Evolutionary conservation across 2,329 filamentous ascomycete genomes (phyloP), one percentile per base, ranked within the genome.

Genomic region (Aspergillus hortae): DNA sequence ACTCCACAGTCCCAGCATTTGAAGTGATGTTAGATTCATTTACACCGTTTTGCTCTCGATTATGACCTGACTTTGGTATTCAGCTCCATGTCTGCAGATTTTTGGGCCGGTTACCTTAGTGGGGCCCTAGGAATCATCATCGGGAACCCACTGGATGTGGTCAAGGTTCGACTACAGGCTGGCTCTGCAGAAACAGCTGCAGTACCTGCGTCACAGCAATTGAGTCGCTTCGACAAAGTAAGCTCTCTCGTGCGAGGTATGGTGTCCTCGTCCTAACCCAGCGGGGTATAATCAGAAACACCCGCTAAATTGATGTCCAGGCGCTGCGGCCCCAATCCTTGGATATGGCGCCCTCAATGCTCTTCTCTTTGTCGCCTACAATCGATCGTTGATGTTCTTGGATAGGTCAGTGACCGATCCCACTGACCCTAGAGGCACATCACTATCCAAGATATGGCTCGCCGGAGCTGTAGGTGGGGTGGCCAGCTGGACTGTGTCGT

Each of bases 271-370:
- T 27, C 23, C 30, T 19, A 21, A 23, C 49, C 33, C 1, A 40
- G 15, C 10, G 3, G 25, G 21, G 52, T 23, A 12, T n/a, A 19
- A 33, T 23, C 30, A 36, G 41, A 25, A 41, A 40, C 35, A 17
- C 46, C 17, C 23, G 43, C 51, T 61, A 25, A 62, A 33, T 41
- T 5, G 17, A 15, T n/a, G 21, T 40, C 25, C 65, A 77, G 92
- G 92, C 56, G 84, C 88, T 10, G 88, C 92, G 21, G 91, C 91
- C 33, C 92, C 92, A 0, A 86, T 96, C 35, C 76, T 96, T 4
- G 90, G 90, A 60, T 96, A 96, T 72, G 92, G 92, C 56, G 90
- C 89, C 17, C 81, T 97, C 55, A 96, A 96, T 67, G 91, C 90
- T 36, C 76, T 96, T 14, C 84, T 96, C 17, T 96, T 96, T 72